These are phyloP conservation scores for Aspergillus japonicus DNA, from an alignment of 2,329 filamentous ascomycete genomes.

Conservation along the genomic window DNA sequence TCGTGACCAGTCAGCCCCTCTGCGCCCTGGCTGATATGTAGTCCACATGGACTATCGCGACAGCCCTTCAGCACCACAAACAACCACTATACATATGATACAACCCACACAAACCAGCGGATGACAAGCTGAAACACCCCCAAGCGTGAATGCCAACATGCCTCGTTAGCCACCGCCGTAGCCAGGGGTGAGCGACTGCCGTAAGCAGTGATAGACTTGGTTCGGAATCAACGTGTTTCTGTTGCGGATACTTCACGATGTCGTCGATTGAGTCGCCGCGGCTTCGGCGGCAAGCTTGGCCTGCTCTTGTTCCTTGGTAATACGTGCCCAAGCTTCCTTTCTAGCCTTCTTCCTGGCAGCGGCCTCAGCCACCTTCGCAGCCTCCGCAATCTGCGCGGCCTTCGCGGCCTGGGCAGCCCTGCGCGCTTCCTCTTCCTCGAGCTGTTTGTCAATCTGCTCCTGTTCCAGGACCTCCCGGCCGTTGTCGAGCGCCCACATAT, in stretches of 20 bases:
- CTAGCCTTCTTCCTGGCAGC: not conserved
- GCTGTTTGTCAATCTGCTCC: slow-evolving; percentile 21
- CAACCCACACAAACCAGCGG: slow-evolving; percentile 9
- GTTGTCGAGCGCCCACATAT: slow-evolving; percentile 41
- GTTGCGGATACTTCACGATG: not conserved
- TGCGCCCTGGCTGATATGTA: not conserved
- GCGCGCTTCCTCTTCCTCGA: not conserved
- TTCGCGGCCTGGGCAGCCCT: not conserved
- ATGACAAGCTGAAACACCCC: not conserved
- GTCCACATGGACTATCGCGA: not conserved
- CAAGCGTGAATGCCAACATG: not conserved
- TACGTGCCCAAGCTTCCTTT: too few species aligned
- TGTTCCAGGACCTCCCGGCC: slow-evolving; percentile 32
- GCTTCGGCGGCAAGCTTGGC: not conserved
- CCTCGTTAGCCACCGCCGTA: not conserved
- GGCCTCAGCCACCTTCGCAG: too few species aligned
- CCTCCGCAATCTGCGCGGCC: not conserved
- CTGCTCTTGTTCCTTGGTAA: too few species aligned
- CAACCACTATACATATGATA: slow-evolving; percentile 22
- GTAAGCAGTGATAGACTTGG: not conserved
- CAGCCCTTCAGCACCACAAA: slow-evolving; percentile 11
- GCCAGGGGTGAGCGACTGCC: not conserved
- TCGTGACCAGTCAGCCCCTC: not conserved
- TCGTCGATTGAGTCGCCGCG: not conserved
- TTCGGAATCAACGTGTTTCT: not conserved